These are phyloP conservation scores for Sedum album DNA, from an alignment of 164 flowering plant species.

Conservation along the genomic window DNA sequence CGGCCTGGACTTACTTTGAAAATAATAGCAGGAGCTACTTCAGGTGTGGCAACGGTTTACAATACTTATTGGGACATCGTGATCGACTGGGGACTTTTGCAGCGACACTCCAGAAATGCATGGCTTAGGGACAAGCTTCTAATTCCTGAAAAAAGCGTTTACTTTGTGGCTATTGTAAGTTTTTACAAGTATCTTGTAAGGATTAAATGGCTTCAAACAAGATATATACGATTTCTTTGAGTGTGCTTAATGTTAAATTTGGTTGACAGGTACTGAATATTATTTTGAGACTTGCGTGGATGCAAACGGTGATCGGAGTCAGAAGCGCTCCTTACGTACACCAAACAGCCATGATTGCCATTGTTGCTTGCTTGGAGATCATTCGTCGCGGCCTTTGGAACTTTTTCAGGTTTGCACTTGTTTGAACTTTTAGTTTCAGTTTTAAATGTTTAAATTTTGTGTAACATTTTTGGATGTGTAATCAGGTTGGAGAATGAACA, in stretches of 20 bases:
- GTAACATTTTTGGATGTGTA: background rate
- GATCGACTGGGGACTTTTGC: conserved; percentile 48
- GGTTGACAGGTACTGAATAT: conserved; percentile 40
- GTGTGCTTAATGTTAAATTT: background rate
- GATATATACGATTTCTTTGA: no score
- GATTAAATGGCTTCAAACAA: no score
- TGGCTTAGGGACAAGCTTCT: conserved; percentile 53
- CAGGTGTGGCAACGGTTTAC: conserved; percentile 25
- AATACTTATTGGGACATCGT: conserved; percentile 47
- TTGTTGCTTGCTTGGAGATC: conserved; percentile 57
- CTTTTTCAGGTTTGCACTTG: conserved; percentile 50
- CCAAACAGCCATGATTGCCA: conserved; percentile 21
- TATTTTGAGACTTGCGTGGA: conserved; percentile 62
- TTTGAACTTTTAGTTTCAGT: background rate
- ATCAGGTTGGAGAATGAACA: conserved; percentile 73
- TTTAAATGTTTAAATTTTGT: background rate
- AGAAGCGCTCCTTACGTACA: conserved; percentile 27
- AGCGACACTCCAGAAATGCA: conserved; percentile 22
- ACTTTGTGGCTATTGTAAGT: conserved; percentile 48
- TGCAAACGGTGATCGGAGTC: conserved; percentile 43
- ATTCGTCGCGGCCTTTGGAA: conserved; percentile 75
- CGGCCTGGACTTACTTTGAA: conserved; percentile 15
- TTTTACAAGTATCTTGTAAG: no score
- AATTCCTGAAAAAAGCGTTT: conserved; percentile 26
- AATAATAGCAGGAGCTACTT: conserved; percentile 20